Conservation (phyloP, 768 basidiomycete species). For the Psilocybe cubensis region DNA sequence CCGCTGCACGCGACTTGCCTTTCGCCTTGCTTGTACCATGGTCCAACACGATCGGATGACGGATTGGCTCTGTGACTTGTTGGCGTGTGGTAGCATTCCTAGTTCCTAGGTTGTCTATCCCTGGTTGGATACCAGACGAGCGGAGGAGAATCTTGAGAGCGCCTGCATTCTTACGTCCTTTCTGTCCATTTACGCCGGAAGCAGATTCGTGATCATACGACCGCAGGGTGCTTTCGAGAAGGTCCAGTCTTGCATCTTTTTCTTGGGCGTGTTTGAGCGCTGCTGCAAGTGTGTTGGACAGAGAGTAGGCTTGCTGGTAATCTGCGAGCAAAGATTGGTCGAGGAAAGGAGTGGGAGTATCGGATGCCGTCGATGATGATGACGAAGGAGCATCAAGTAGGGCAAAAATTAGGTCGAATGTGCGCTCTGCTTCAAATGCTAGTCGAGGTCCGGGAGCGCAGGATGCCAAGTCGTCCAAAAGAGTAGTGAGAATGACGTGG, state of each 20-base stretch:
- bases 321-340: slow-evolving; percentile 70
- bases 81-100: slow-evolving; percentile 11
- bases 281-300: slow-evolving; percentile 52
- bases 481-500: slow-evolving; percentile 56
- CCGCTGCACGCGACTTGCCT: slow-evolving; percentile 35
- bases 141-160: slow-evolving; percentile 66
- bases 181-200: slow-evolving; percentile 12
- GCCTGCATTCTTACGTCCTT: slow-evolving; percentile 46
- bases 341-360: slow-evolving; percentile 56
- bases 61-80: not conserved
- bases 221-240: slow-evolving; percentile 55
- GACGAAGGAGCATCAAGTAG: slow-evolving; percentile 52
- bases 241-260: slow-evolving; percentile 61
- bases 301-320: slow-evolving; percentile 70
- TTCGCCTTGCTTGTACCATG: slow-evolving; percentile 28
- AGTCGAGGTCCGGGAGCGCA: slow-evolving; percentile 44
- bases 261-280: slow-evolving; percentile 48
- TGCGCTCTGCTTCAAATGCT: slow-evolving; percentile 50
- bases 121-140: slow-evolving; percentile 54
- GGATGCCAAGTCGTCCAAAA: slow-evolving; percentile 51
- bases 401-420: slow-evolving; percentile 61
- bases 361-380: slow-evolving; percentile 27
- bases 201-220: slow-evolving; percentile 33
- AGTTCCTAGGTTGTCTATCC: slow-evolving; percentile 40
- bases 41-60: not conserved